Conservation (phyloP, 441 rosid species). For the Arabidopsis lyrata region DNA sequence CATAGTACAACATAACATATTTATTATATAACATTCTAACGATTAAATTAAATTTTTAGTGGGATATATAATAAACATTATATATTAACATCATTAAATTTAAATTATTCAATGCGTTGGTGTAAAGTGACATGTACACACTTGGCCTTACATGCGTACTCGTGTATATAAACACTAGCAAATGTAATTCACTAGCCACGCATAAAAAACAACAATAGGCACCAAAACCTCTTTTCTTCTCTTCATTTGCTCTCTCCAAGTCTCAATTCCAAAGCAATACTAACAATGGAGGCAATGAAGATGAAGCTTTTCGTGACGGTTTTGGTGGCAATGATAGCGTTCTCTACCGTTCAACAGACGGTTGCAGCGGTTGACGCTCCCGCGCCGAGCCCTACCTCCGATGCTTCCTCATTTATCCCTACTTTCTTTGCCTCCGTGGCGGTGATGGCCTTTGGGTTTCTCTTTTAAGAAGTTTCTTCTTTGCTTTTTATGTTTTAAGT, state of each 20-base stretch:
- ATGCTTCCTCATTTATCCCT: slow-evolving; percentile 60
- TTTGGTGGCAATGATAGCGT: slow-evolving; percentile 55
- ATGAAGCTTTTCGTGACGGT: slow-evolving; percentile 56
- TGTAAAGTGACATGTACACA: slow-evolving; percentile 48
- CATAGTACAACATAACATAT: slow-evolving; percentile 37
- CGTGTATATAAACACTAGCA: slow-evolving; percentile 38
- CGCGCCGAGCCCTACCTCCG: slow-evolving; percentile 71
- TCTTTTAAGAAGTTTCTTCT: slow-evolving; percentile 45
- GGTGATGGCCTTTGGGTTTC: slow-evolving; percentile 60
- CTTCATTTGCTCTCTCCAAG: slow-evolving; percentile 21
- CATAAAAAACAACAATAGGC: slow-evolving; percentile 22
- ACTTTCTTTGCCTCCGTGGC: slow-evolving; percentile 54
- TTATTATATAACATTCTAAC: background rate
- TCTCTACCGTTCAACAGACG: slow-evolving; percentile 54
- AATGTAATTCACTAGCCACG: slow-evolving; percentile 36
- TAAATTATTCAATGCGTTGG: slow-evolving; percentile 41
- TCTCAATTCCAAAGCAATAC: slow-evolving; percentile 23
- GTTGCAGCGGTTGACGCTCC: slow-evolving; percentile 66
- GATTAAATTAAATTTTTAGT: slow-evolving; percentile 1
- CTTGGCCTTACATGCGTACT: slow-evolving; percentile 42
- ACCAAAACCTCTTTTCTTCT: slow-evolving; percentile 22
- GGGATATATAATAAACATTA: slow-evolving; percentile 29
- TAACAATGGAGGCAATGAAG: slow-evolving; percentile 69
- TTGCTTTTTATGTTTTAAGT: background rate
- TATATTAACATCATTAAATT: background rate